Evolutionary conservation across 2,329 filamentous ascomycete species (phyloP), one percentile per base, ranked within the genome.

Genomic region (Fusarium fujikuroi): DNA sequence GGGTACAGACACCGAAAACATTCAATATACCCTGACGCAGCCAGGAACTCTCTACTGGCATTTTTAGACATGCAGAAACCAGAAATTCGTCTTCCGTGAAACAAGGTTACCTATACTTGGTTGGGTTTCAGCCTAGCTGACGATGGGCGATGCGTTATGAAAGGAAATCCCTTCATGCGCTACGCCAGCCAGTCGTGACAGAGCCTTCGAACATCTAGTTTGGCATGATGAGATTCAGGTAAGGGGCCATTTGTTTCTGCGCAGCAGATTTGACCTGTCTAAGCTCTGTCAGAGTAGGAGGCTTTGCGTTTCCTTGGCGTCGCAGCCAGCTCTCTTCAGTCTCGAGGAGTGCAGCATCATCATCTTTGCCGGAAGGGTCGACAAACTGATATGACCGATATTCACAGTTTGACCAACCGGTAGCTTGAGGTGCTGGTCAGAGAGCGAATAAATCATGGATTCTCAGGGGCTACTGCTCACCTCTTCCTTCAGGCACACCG

Each of bases 401-500:
- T 82, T 95, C 92, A 59, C 91, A 91, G 80, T 95, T 95, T 14
- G 81, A 79, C 93, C 93, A 95, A 10, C 89, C 91, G 15, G 92
- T 95, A 43, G 91, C 91, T 92, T 72, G 19, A n/a, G 16, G 47
- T 40, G 21, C 50, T 50, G 57, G 69, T 75, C 23, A 75, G 72
- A 23, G 23, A 39, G 18, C 8, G 32, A 21, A 9, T 25, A 21
- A 12, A 12, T 18, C 16, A 16, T 28, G 12, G 40, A 21, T 36
- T 19, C n/a, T 52, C 32, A 25, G 9, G 32, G 28, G 34, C 12
- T 30, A 19, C 30, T 23, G 79, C 85, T 63, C 80, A 87, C 86
- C 83, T 66, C 69, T 71, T 1, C 77, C 76, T 7, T 85, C 76
- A 76, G 82, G 79, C 30, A 88, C 87, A 46, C 90, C 92, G 60